phyloP scores from a whole-genome alignment of 805 yeast species.

The Wickerhamomyces strasburgensis region DNA sequence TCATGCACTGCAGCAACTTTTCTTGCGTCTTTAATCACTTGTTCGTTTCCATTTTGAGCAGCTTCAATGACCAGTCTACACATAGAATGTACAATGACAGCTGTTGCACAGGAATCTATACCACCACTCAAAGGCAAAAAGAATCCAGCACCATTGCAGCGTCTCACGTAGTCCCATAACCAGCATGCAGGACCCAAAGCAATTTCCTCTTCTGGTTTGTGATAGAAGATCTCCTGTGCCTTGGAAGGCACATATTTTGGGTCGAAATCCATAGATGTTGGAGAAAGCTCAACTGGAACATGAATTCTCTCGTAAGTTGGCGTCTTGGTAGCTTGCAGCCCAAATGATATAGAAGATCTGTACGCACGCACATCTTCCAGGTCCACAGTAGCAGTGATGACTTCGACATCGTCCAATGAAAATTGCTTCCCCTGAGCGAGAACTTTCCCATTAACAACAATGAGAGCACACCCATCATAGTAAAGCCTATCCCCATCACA shows the following conservation, averaged over 20 bases:
- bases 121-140: conserved; percentile 96
- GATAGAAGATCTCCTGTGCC: conserved; percentile 50
- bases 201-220: conserved; percentile 90
- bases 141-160: conserved; percentile 87
- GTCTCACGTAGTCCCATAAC: conserved; percentile 96
- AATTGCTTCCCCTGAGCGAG: conserved; percentile 94
- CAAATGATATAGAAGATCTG: conserved; percentile 63
- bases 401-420: conserved; percentile 87
- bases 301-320: conserved; percentile 44
- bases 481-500: conserved; percentile 97
- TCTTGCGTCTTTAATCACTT: conserved; percentile 75
- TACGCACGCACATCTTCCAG: conserved; percentile 85
- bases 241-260: conserved; percentile 56
- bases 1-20: conserved; percentile 53
- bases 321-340: conserved; percentile 26
- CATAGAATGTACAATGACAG: conserved; percentile 92
- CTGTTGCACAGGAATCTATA: conserved; percentile 96
- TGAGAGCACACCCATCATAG: conserved; percentile 95
- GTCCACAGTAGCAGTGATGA: conserved; percentile 90
- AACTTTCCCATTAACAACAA: conserved; percentile 86
- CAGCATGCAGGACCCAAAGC: conserved; percentile 99
- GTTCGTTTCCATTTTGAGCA: conserved; percentile 60
- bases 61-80: conserved; percentile 77
- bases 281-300: conserved; percentile 64
- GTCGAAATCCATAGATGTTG: conserved; percentile 52